A percentile compares a stretch with the other conserved stretches of the same genome.
Conservation (phyloP, 495 filamentous ascomycete species). For the Lindgomyces ingoldianus region DNA sequence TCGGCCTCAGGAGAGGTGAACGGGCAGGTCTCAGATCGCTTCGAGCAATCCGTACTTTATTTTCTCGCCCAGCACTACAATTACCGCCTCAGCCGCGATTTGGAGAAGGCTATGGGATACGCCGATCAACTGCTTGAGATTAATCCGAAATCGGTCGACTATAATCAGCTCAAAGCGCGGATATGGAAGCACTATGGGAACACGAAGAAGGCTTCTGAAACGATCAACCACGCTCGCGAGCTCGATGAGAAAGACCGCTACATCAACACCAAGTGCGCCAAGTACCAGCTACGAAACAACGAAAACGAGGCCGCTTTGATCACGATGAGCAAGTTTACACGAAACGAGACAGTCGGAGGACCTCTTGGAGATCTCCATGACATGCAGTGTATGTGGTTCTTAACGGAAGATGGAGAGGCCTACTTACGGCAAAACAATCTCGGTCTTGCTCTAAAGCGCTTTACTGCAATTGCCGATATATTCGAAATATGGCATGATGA, state of each 20-base stretch:
- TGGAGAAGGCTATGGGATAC: constrained; percentile 75
- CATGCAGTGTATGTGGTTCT: constrained; percentile 98
- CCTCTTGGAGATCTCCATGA: constrained; percentile 89
- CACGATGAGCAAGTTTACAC: constrained; percentile 93
- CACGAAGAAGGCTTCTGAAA: constrained; percentile 72
- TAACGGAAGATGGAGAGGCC: constrained; percentile 92
- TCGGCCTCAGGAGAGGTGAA: constrained; percentile 53
- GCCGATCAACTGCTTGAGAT: constrained; percentile 82
- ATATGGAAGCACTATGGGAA: constrained; percentile 93
- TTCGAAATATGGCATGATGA: constrained; percentile 98
- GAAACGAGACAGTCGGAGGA: constrained; percentile 84
- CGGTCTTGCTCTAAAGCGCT: constrained; percentile 86
- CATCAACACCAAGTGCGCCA: constrained; percentile 97
- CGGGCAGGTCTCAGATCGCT: constrained; percentile 59
- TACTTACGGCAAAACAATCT: constrained; percentile 81
- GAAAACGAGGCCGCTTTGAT: constrained; percentile 79
- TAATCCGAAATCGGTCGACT: constrained; percentile 79
- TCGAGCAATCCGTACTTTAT: constrained; percentile 76
- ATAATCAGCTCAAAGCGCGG: constrained; percentile 91
- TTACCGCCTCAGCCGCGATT: constrained; percentile 81
- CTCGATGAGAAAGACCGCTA: constrained; percentile 89
- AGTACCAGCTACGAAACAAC: constrained; percentile 93
- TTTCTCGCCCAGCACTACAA: constrained; percentile 98
- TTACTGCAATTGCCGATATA: constrained; percentile 81
- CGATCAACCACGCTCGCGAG: constrained; percentile 83